phyloP scores from a whole-genome alignment of 768 basidiomycete species.

The Roridomyces roridus region DNA sequence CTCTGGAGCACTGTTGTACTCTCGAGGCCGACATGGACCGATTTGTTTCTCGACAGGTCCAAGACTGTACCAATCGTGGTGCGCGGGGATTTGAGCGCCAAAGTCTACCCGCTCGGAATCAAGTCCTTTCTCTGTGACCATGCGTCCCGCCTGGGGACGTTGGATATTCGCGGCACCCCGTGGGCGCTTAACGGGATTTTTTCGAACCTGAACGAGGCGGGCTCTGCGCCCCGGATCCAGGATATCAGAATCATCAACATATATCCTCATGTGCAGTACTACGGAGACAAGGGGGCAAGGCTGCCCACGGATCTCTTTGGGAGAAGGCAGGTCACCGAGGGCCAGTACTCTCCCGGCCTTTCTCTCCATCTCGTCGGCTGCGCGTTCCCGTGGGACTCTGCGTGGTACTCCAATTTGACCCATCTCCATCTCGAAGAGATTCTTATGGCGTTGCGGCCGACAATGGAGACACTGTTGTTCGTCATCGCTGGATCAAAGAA shows the following conservation, averaged over 20 bases:
- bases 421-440: constrained; percentile 17
- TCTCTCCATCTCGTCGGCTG: constrained; percentile 10
- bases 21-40: constrained; percentile 4
- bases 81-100: not conserved
- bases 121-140: not conserved
- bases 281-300: not conserved
- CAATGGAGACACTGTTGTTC: constrained; percentile 4
- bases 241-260: constrained; percentile 10
- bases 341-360: not conserved
- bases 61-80: constrained; percentile 13
- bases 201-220: not conserved
- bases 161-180: not conserved
- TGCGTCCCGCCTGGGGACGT: not conserved
- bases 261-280: not conserved
- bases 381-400: constrained; percentile 20
- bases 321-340: not conserved
- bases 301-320: constrained; percentile 10
- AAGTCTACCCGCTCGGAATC: not conserved
- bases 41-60: constrained; percentile 14
- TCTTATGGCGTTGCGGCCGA: not conserved
- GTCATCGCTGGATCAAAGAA: constrained; percentile 4
- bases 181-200: not conserved
- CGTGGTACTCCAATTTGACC: constrained; percentile 12
- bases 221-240: constrained; percentile 4
- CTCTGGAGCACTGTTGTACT: constrained; percentile 18